Evolutionary conservation across 306 rosid species (phyloP), one percentile per base, ranked within the genome.

Genomic region (Cucurbita moschata): DNA sequence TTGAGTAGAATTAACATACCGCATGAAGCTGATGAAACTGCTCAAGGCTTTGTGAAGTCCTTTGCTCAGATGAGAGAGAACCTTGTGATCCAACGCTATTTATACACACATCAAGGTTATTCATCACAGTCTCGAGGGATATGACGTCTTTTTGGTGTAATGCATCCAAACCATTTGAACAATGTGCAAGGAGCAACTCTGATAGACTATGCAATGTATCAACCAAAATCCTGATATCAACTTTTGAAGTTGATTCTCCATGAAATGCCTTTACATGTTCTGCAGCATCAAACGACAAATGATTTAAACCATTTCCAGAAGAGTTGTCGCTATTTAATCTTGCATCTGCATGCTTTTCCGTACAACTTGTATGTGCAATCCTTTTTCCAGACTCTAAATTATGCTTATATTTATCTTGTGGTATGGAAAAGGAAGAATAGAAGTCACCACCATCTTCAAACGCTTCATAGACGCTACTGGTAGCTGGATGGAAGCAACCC

Each of bases 121-220:
- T 65, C 42, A 91, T 83, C 79, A 83, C 91, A 57, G 78, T 44
- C 75, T 77, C 77, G 77, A 95, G 86, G 71, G 78, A 42, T 73
- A 38, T 79, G 37, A 44, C 64, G 57, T 91, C 90, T 69, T 69
- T 77, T 69, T 85, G 82, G 82, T 81, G 82, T 73, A 91, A 78
- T 65, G 79, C 86, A 77, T 40, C 70, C 23, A 42, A 59, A 71
- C 82, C 81, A 78, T 77, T 82, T 54, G 71, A 68, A 81, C 87
- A 84, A 79, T 88, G 85, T 72, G 19, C 51, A 73, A 89, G 82
- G 79, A 95, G 92, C 76, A 84, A 54, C 19, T 89, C 91, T 57
- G 97, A 89, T 78, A 88, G 55, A 76, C 81, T 84, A 59, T 77
- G 83, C 81, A 95, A 77, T 5, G 79, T 80, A 72, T 80, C 79